Evolutionary conservation across 2,329 filamentous ascomycete genomes (phyloP).

Genomic region (Alternaria triticina): DNA sequence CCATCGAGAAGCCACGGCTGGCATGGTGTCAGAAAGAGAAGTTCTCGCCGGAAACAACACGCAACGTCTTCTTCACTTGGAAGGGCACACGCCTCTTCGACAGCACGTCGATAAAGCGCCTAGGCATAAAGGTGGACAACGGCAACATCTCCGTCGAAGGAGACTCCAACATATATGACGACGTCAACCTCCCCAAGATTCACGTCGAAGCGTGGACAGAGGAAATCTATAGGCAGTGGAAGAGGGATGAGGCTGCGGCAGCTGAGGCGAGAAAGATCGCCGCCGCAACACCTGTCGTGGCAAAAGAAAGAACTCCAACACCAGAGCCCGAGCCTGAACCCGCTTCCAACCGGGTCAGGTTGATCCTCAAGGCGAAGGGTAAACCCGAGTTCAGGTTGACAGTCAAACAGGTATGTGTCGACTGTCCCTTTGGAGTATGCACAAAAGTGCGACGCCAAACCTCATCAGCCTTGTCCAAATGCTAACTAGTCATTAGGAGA

Average conservation of each 20-base stretch:
- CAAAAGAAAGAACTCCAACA: slow-evolving; percentile 23
- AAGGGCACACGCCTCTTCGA: slow-evolving; percentile 74
- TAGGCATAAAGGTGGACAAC: slow-evolving; percentile 58
- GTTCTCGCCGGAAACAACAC: slow-evolving; percentile 57
- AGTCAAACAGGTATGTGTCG: slow-evolving; percentile 53
- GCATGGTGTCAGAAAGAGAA: slow-evolving; percentile 73
- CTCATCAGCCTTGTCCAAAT: background rate
- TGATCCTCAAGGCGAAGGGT: slow-evolving; percentile 61
- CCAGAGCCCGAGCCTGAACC: slow-evolving; percentile 21
- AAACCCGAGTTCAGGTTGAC: slow-evolving; percentile 59
- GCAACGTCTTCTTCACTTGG: slow-evolving; percentile 79
- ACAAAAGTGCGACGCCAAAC: background rate
- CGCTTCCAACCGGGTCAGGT: slow-evolving; percentile 46
- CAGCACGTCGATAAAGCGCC: slow-evolving; percentile 63
- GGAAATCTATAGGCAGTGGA: slow-evolving; percentile 63
- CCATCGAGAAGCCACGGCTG: slow-evolving; percentile 69
- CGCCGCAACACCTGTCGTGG: slow-evolving; percentile 34
- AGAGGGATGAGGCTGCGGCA: slow-evolving; percentile 44
- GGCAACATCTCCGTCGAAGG: slow-evolving; percentile 48
- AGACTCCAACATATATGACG: slow-evolving; percentile 59
- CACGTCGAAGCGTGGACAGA: slow-evolving; percentile 79
- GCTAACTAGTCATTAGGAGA: slow-evolving; percentile 31
- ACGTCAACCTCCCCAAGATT: slow-evolving; percentile 61
- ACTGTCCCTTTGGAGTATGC: background rate
- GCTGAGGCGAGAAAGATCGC: slow-evolving; percentile 46